Evolutionary conservation across 78 protist species (phyloP), one percentile per base, ranked within the genome.

Genomic region (Capsaspora owczarzaki): DNA sequence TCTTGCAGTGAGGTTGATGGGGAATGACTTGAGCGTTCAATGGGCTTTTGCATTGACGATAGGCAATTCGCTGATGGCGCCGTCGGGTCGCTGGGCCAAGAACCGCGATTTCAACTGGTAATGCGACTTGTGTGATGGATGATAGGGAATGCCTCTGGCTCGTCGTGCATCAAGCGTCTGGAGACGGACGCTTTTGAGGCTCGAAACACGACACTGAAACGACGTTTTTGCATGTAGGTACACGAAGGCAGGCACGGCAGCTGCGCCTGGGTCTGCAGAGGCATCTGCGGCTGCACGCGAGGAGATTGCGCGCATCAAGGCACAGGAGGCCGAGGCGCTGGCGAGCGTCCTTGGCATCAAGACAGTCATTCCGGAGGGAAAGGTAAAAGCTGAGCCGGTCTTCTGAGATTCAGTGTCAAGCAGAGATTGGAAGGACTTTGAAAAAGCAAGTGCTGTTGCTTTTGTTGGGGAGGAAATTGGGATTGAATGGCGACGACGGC

Each of bases 71-170:
- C 6, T 63, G 35, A 29, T 35, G 43, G 72, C 72, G 33, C 72
- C 72, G 1, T 35, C 33, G 42, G 72, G 72, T 1, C 72, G 72
- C 72, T 63, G 72, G 72, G 6, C 33, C 72, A 63, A 63, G 72
- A 25, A 8, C 8, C 6, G 23, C 33, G 72, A 63, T 14, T 41
- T 35, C 72, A 63, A 35, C 1, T 63, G 72, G 72, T 49, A 49
- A 10, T 63, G 66, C n/a, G 66, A 25, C 33, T 56, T 46, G 51
- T 46, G 5, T 5, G 25, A 12, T 5, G 12, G 5, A 12, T 46
- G 51, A 14, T 5, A 46, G 51, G 12, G 25, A 46, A 46, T 46
- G 51, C 12, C 51, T 46, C 51, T 5, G 25, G 51, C 25, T 5
- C 51, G 51, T 46, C 25, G 25, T 46, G 66, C 66, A 56, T 56